Evolutionary conservation across 83 land plant species (phyloP), one percentile per base, ranked within the genome.

Genomic region (Larix sibirica): DNA sequence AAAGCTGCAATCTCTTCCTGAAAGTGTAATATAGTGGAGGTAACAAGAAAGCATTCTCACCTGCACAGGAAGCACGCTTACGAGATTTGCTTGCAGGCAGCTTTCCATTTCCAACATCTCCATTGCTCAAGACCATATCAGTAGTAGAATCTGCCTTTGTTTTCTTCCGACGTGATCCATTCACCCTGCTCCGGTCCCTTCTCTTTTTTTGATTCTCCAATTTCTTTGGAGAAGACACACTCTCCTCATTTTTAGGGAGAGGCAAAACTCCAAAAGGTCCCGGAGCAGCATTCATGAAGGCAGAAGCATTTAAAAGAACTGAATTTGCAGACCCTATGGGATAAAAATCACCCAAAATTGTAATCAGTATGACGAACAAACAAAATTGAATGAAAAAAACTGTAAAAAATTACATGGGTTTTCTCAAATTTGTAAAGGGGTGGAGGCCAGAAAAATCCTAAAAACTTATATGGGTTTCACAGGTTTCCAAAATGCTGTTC

Each of bases 61-160:
- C 75, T 70, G 50, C 5, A 40, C 47, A 70, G 75, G 75, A 1
- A 70, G 40, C 20, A 12, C 75, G 75, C 23, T 70, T 70, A 17
- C 47, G 42, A 70, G 75, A 40, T 38, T 44, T 70, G 24, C 42
- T 40, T 28, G 75, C 18, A 70, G 75, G 21, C 20, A 44, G 75
- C 10, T 70, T 70, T 70, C 21, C 75, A 18, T 20, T 21, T 70
- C 50, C 75, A 20, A 36, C 75, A 6, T 40, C 50, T 70, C 50
- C 75, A 20, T 70, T 70, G 42, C 75, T 70, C 75, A 70, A 70
- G 9, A 70, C 50, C 50, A 7, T 50, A 70, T 70, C 50, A 70
- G 50, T 38, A 5, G 75, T 17, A 40, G 75, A 38, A 70, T 70
- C 75, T 7, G 50, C 20, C 50, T 70, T 70, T 17, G 75, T 17